These are phyloP conservation scores for Citrullus mucosospermus DNA, from an alignment of 306 rosid species.

Conservation along the genomic window DNA sequence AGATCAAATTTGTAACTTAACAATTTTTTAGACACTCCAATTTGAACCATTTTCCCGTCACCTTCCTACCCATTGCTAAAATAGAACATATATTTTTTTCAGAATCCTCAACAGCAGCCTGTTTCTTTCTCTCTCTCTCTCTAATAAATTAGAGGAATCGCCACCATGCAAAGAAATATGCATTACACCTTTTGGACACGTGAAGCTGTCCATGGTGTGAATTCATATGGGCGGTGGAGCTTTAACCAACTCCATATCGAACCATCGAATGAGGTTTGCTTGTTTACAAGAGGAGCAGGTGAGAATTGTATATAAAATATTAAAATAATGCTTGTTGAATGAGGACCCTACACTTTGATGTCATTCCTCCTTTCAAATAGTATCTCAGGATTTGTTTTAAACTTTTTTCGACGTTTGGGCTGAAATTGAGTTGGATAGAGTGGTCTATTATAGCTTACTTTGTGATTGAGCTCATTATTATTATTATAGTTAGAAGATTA, in stretches of 20 bases:
- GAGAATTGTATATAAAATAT: background rate
- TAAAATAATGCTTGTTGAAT: background rate
- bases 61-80: background rate
- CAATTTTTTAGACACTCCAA: background rate
- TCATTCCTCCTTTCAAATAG: background rate
- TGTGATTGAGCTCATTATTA: too few species aligned
- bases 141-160: background rate
- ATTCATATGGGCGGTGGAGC: background rate
- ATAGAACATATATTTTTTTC: background rate
- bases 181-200: background rate
- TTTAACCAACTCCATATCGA: background rate
- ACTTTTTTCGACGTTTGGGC: too few species aligned
- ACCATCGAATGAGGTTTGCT: background rate
- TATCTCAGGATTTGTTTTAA: background rate
- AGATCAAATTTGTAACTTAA: too few species aligned
- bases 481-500: too few species aligned
- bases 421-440: too few species aligned
- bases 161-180: background rate
- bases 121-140: background rate
- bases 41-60: background rate
- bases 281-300: slow-evolving; percentile 1
- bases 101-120: slow-evolving; percentile 7
- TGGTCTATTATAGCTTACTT: too few species aligned
- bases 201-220: slow-evolving; percentile 4
- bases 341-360: background rate